phyloP scores from a whole-genome alignment of 495 filamentous ascomycete species.

The Endocarpon pusillum region DNA sequence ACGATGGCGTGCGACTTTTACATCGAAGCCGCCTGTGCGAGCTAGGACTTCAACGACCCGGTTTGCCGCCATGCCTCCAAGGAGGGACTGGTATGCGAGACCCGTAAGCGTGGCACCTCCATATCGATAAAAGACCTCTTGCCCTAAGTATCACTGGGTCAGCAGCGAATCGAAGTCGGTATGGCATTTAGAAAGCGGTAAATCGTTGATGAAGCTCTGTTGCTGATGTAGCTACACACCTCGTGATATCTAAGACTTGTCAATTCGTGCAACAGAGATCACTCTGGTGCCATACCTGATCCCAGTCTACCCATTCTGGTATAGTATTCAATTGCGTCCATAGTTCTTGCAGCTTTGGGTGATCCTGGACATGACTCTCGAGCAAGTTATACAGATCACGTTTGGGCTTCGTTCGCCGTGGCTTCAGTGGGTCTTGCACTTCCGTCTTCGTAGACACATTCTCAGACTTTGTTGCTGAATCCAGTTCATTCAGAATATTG shows the following conservation, averaged over 20 bases:
- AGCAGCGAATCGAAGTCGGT: too few species aligned
- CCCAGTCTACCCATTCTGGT: constrained; percentile 71
- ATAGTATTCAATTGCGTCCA: constrained; percentile 55
- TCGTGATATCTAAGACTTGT: too few species aligned
- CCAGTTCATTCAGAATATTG: constrained; percentile 38
- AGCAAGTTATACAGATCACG: constrained; percentile 48
- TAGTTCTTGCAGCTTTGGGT: constrained; percentile 39
- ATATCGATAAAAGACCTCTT: constrained; percentile 54
- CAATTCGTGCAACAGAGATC: too few species aligned
- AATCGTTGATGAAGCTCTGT: too few species aligned
- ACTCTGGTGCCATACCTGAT: constrained; percentile 52
- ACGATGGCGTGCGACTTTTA: constrained; percentile 46
- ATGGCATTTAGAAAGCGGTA: too few species aligned
- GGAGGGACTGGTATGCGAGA: constrained; percentile 45
- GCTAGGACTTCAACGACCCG: constrained; percentile 59
- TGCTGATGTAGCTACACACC: too few species aligned
- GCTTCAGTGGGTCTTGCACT: too few species aligned
- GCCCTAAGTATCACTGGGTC: too few species aligned
- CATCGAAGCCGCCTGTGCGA: constrained; percentile 63
- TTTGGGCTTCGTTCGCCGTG: constrained; percentile 16
- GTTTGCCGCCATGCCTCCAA: constrained; percentile 41
- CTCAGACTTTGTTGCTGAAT: constrained; percentile 15
- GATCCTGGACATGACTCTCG: constrained; percentile 33
- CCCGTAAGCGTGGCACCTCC: constrained; percentile 44
- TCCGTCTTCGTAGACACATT: constrained; percentile 9